Percentiles rank a stretch among this genome's conserved stretches.
phyloP scores from a whole-genome alignment of 169 alveolate species.

The Plasmodium knowlesi region DNA sequence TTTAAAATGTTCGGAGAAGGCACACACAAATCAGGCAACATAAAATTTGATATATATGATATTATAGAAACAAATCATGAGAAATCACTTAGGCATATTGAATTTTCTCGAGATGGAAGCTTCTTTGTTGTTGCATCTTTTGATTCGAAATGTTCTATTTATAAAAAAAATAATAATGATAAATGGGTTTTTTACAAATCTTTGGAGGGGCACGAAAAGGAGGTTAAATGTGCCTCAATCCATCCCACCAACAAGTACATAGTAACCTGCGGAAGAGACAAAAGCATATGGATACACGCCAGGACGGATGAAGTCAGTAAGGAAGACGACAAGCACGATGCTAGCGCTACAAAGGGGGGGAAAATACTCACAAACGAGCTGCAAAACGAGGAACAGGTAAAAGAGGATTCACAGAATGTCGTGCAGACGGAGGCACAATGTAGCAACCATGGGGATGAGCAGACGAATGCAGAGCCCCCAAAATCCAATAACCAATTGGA shows the following conservation, averaged over 20 bases:
- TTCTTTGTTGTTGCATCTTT: conserved; percentile 83
- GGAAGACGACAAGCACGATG: background rate
- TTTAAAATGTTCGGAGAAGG: background rate
- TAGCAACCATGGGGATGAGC: background rate
- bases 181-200: conserved; percentile 78
- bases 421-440: background rate
- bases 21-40: background rate
- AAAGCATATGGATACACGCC: conserved; percentile 83
- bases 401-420: background rate
- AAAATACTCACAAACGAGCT: background rate
- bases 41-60: conserved; percentile 56
- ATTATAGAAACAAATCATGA: conserved; percentile 78
- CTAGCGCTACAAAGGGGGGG: background rate
- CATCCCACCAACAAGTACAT: conserved; percentile 78
- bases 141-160: conserved; percentile 80
- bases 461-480: background rate
- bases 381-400: background rate
- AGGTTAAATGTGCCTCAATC: conserved; percentile 83
- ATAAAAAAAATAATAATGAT: conserved; percentile 29
- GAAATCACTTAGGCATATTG: conserved; percentile 81
- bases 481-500: background rate
- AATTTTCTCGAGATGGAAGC: conserved; percentile 81
- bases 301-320: background rate
- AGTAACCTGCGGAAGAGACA: conserved; percentile 86
- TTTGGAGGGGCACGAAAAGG: conserved; percentile 86